Percentiles rank a stretch among this genome's conserved stretches.
These are phyloP conservation scores for Penicillium sp. DNA, from an alignment of 2,329 filamentous ascomycete species.

Conservation along the genomic window DNA sequence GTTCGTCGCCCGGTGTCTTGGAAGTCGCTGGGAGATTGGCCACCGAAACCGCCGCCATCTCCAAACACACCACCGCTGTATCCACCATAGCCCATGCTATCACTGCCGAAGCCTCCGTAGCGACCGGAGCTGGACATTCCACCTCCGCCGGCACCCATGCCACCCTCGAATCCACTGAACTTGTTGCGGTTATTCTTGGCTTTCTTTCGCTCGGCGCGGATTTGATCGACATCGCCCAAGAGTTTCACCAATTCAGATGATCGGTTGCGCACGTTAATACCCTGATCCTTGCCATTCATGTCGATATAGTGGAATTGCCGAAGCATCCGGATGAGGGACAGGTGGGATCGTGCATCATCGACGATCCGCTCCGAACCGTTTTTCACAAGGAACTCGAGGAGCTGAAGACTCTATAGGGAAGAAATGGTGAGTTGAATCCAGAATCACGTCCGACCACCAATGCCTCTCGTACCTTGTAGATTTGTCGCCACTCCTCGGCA, in stretches of 20 bases:
- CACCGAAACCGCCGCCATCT: slow-evolving; percentile 26
- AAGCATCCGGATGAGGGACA: slow-evolving; percentile 96
- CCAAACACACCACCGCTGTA: slow-evolving; percentile 74
- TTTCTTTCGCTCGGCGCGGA: slow-evolving; percentile 74
- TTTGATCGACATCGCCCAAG: slow-evolving; percentile 68
- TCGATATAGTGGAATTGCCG: slow-evolving; percentile 98
- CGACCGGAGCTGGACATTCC: slow-evolving; percentile 60
- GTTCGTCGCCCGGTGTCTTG: slow-evolving; percentile 61
- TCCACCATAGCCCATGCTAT: slow-evolving; percentile 64
- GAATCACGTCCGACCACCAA: neutral
- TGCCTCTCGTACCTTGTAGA: slow-evolving; percentile 74
- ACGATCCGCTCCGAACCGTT: slow-evolving; percentile 97
- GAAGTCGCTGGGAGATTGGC: slow-evolving; percentile 55
- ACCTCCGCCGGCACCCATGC: slow-evolving; percentile 58
- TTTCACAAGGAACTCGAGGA: slow-evolving; percentile 96
- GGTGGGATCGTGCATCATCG: slow-evolving; percentile 91
- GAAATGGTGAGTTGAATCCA: slow-evolving; percentile 1
- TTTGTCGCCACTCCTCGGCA: slow-evolving; percentile 98
- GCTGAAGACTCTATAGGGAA: slow-evolving; percentile 66
- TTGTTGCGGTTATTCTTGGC: slow-evolving; percentile 87
- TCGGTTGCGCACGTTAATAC: slow-evolving; percentile 93
- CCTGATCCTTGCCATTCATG: slow-evolving; percentile 95
- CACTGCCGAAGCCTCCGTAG: slow-evolving; percentile 91
- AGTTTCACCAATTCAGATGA: slow-evolving; percentile 94
- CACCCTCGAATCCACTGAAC: slow-evolving; percentile 91